A percentile compares a stretch with the other conserved stretches of the same genome.
phyloP scores from a whole-genome alignment of 2,329 filamentous ascomycete genomes.

The Bipolaris zeicola region DNA sequence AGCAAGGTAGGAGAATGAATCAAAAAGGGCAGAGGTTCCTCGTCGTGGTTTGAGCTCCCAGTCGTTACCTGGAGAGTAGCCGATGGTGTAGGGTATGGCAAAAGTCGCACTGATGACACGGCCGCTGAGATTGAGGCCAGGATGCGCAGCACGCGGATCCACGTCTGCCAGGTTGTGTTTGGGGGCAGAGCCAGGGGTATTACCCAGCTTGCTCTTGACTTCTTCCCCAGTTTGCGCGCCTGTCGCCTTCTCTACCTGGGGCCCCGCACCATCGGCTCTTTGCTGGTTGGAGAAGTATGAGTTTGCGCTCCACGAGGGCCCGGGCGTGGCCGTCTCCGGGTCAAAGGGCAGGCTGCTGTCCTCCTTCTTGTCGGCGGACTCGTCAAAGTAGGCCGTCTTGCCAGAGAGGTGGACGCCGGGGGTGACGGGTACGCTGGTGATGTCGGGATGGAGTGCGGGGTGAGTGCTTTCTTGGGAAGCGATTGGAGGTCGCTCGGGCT shows the following conservation, averaged over 20 bases:
- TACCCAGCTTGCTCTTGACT: slow-evolving; percentile 59
- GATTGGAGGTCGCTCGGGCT: slow-evolving; percentile 26
- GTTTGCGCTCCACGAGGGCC: slow-evolving; percentile 46
- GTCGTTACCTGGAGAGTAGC: slow-evolving; percentile 57
- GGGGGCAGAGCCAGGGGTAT: slow-evolving; percentile 45
- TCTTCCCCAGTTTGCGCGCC: slow-evolving; percentile 57
- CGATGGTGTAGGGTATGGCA: slow-evolving; percentile 66
- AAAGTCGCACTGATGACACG: slow-evolving; percentile 68
- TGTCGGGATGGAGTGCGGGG: slow-evolving; percentile 48
- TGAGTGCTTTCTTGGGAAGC: slow-evolving; percentile 39
- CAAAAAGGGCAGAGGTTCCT: slow-evolving; percentile 89
- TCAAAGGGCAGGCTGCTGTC: slow-evolving; percentile 36
- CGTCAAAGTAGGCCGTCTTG: slow-evolving; percentile 47
- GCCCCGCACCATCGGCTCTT: slow-evolving; percentile 27
- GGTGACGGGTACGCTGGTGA: slow-evolving; percentile 52
- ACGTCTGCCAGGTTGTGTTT: slow-evolving; percentile 53
- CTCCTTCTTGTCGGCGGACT: slow-evolving; percentile 17
- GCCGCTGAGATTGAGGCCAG: slow-evolving; percentile 63
- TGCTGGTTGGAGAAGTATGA: slow-evolving; percentile 43
- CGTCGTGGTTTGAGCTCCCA: slow-evolving; percentile 76
- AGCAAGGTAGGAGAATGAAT: slow-evolving; percentile 86
- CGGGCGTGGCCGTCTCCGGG: slow-evolving; percentile 36
- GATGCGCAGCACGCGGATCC: slow-evolving; percentile 62
- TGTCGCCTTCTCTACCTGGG: slow-evolving; percentile 51
- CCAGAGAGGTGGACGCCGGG: slow-evolving; percentile 48